These are phyloP conservation scores for Candida smagusa DNA, from an alignment of 1,139 yeast species.

Conservation along the genomic window DNA sequence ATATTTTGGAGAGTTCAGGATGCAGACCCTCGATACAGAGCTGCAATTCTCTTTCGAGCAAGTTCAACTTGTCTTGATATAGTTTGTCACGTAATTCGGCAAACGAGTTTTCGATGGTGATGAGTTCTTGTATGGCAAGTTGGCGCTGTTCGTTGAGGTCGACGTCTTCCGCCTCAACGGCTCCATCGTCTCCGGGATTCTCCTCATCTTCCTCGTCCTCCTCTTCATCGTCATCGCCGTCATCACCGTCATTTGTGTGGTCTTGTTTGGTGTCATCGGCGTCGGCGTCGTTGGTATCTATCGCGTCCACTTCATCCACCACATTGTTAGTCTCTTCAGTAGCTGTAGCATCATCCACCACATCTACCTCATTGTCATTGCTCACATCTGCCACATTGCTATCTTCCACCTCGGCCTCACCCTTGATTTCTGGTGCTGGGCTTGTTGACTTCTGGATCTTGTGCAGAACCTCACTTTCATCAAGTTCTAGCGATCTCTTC, in stretches of 20 bases:
- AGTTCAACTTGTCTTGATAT: constrained; percentile 69
- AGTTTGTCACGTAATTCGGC: constrained; percentile 79
- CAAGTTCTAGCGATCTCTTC: not conserved
- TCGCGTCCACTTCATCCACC: constrained; percentile 9
- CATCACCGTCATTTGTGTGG: constrained; percentile 8
- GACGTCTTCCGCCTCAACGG: too few species aligned
- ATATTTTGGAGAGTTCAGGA: constrained; percentile 70
- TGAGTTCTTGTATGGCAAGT: constrained; percentile 65
- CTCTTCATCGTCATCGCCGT: constrained; percentile 9
- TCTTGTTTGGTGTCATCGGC: constrained; percentile 11
- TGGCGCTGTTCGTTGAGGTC: constrained; percentile 51
- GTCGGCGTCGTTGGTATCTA: constrained; percentile 10
- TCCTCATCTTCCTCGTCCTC: constrained; percentile 17
- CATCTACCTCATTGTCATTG: constrained; percentile 12
- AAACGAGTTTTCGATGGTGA: constrained; percentile 78
- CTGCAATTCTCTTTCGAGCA: constrained; percentile 77
- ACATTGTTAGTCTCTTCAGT: constrained; percentile 4
- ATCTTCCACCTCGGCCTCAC: constrained; percentile 1
- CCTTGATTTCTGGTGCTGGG: not conserved
- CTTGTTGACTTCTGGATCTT: too few species aligned
- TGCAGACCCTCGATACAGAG: constrained; percentile 89
- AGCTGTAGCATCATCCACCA: too few species aligned
- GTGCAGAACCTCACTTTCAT: not conserved
- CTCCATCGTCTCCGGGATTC: constrained; percentile 16
- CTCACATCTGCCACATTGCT: constrained; percentile 1